Evolutionary conservation across 2,329 filamentous ascomycete genomes (phyloP).

Genomic region (Dendrostoma leiphaemia): DNA sequence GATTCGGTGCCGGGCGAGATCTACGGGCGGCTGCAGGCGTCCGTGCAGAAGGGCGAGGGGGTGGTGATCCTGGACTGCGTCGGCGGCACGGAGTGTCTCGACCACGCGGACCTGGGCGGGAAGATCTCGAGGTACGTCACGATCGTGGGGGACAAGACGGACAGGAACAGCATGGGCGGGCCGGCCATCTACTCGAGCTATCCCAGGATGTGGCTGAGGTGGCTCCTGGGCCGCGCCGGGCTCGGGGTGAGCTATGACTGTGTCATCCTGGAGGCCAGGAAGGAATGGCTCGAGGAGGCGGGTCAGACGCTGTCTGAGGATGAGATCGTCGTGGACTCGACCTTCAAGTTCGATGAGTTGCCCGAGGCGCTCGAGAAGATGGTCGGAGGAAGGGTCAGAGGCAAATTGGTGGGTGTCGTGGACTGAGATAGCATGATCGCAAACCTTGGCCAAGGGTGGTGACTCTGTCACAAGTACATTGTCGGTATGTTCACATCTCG

Average conservation of each 20-base stretch:
- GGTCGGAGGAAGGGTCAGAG: background rate
- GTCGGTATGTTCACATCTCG: too few relatives aligned
- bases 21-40: background rate
- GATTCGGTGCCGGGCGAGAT: background rate
- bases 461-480: too few relatives aligned
- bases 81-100: conserved; percentile 3
- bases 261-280: conserved; percentile 1
- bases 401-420: background rate
- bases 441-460: too few relatives aligned
- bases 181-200: conserved; percentile 2
- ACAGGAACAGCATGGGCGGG: conserved; percentile 1
- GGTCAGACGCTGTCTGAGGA: background rate
- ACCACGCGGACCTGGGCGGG: background rate
- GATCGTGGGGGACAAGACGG: conserved; percentile 6
- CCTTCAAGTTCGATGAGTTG: conserved; percentile 1
- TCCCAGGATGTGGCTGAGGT: background rate
- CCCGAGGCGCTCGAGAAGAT: conserved; percentile 2
- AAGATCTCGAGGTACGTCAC: conserved; percentile 1
- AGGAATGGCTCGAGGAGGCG: conserved; percentile 4
- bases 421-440: too few relatives aligned
- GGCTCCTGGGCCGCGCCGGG: background rate
- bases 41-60: background rate
- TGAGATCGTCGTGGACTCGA: conserved; percentile 1
- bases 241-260: background rate
- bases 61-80: conserved; percentile 6